These are phyloP conservation scores for Sugiyamaella paludigena DNA, from an alignment of 1,139 yeast genomes.

Conservation along the genomic window DNA sequence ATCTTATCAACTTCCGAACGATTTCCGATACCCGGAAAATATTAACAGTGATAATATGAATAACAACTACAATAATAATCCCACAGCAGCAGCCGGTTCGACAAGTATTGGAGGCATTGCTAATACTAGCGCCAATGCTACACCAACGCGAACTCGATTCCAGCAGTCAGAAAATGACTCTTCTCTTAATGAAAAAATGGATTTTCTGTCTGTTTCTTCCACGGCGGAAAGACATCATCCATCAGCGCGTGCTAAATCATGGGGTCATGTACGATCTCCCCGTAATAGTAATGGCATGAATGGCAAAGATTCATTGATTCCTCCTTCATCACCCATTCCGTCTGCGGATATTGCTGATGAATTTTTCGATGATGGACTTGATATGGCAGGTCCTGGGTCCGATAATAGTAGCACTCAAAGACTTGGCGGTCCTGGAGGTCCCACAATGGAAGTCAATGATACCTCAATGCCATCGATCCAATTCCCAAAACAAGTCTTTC, in stretches of 20 bases:
- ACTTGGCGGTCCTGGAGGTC: constrained; percentile 8
- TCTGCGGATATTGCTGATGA: constrained; percentile 54
- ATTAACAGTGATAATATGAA: neutral
- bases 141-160: constrained; percentile 14
- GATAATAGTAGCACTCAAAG: constrained; percentile 9
- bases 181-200: constrained; percentile 10
- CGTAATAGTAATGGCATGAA: constrained; percentile 23
- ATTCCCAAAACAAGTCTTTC: constrained; percentile 83
- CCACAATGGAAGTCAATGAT: constrained; percentile 12
- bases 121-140: constrained; percentile 2
- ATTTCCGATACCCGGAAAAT: constrained; percentile 23
- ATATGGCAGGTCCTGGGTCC: constrained; percentile 25
- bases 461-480: constrained; percentile 89
- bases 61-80: neutral
- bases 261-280: constrained; percentile 74
- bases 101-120: neutral
- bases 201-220: constrained; percentile 2
- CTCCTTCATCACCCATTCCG: constrained; percentile 5
- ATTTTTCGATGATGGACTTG: constrained; percentile 65
- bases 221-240: constrained; percentile 54
- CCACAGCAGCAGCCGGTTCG: neutral
- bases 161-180: constrained; percentile 8
- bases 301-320: neutral
- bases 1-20: constrained; percentile 19
- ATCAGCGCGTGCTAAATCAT: constrained; percentile 84